phyloP scores from a whole-genome alignment of 441 rosid genomes.

The Erodium trifolium region DNA sequence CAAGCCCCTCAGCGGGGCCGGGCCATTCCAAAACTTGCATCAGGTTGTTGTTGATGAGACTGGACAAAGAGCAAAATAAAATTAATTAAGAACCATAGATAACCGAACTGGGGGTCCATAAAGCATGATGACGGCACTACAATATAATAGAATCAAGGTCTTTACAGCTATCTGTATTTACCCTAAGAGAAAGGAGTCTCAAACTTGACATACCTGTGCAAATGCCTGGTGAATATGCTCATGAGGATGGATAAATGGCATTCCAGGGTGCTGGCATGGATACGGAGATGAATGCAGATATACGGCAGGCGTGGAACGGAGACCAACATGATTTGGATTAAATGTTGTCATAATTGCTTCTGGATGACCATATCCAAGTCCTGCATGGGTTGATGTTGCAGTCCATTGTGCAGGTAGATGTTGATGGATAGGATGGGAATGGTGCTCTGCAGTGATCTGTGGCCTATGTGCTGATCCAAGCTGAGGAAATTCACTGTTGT shows the following conservation, averaged over 20 bases:
- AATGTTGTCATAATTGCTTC: conserved; percentile 57
- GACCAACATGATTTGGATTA: conserved; percentile 50
- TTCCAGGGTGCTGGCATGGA: conserved; percentile 65
- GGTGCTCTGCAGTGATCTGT: conserved; percentile 57
- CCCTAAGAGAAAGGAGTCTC: no score
- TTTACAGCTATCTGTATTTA: no score
- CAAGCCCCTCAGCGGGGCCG: conserved; percentile 95
- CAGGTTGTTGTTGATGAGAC: conserved; percentile 66
- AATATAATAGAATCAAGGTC: no score
- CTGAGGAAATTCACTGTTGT: conserved; percentile 80
- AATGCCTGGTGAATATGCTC: conserved; percentile 57
- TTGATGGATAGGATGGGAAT: conserved; percentile 44
- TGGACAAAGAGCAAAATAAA: conserved; percentile 17
- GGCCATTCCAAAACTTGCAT: conserved; percentile 74
- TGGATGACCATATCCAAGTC: conserved; percentile 68
- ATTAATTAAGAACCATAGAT: background rate
- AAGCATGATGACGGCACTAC: no score
- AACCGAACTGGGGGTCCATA: no score
- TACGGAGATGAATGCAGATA: conserved; percentile 60
- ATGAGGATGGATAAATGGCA: conserved; percentile 50
- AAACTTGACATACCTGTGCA: conserved; percentile 44
- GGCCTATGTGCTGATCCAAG: conserved; percentile 54
- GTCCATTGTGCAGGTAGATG: conserved; percentile 54
- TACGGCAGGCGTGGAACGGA: conserved; percentile 41
- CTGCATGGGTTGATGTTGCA: conserved; percentile 41